phyloP scores from a whole-genome alignment of 2,329 filamentous ascomycete genomes.

The Microdochium trichocladiopsis region DNA sequence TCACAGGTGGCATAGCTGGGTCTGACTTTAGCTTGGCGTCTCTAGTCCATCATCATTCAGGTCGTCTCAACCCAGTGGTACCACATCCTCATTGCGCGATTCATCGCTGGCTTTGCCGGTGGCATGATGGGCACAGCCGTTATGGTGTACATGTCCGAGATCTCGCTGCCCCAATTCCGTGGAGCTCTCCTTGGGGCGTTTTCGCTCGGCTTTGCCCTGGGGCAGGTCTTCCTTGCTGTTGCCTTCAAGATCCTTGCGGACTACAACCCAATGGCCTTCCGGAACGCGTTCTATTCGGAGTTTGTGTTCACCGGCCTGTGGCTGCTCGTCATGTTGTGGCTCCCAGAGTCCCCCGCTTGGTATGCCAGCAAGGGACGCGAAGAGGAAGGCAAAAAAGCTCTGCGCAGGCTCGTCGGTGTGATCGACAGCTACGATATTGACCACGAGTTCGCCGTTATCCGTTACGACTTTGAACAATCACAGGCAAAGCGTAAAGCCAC shows the following conservation, averaged over 20 bases:
- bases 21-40: too few relatives aligned
- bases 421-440: slow-evolving; percentile 7
- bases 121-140: slow-evolving; percentile 2
- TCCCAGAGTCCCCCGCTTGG: slow-evolving; percentile 2
- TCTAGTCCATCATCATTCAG: slow-evolving; percentile 2
- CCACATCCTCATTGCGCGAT: slow-evolving; percentile 2
- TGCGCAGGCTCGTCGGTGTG: slow-evolving; percentile 3
- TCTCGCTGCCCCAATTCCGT: slow-evolving; percentile 3
- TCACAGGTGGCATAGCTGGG: too few relatives aligned
- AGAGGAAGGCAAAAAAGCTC: slow-evolving; percentile 8
- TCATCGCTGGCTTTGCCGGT: slow-evolving; percentile 2
- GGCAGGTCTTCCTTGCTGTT: slow-evolving; percentile 1
- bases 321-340: slow-evolving; percentile 4
- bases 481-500: background rate
- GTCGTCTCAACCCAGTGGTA: slow-evolving; percentile 1
- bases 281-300: slow-evolving; percentile 2
- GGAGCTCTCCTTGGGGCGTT: slow-evolving; percentile 1
- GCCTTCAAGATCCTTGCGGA: background rate
- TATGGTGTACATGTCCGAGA: slow-evolving; percentile 6
- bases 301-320: slow-evolving; percentile 1
- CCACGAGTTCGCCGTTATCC: slow-evolving; percentile 11
- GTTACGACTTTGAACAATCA: slow-evolving; percentile 8
- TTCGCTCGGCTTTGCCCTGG: slow-evolving; percentile 3
- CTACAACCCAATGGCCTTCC: background rate
- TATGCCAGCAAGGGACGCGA: background rate